Base-by-base conservation (phyloP, 768 basidiomycete genomes). In the Lentinula sp. region DNA sequence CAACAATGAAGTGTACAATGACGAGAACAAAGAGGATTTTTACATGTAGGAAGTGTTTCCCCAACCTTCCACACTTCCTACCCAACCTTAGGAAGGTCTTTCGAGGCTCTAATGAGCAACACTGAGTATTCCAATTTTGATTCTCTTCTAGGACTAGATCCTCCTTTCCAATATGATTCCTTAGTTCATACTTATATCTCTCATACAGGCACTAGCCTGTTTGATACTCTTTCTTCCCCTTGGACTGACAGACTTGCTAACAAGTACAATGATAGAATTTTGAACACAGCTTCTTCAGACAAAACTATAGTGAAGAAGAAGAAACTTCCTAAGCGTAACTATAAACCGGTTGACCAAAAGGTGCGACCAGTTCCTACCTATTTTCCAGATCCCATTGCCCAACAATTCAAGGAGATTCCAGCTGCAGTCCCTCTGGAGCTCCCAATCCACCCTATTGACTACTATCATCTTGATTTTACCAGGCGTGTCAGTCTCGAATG, bases 51-150 rank as follows among this genome's bases (percentile, higher is more conserved):
- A 32, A 39, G 18, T 21, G 23, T 1, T 0, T 0, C n/a, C 5
- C 7, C 2, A 40, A 57, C 40, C 40, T 43, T 56, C 54, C 51
- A 9, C 54, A 57, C 39, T 34, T 7, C 23, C 45, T 46, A 49
- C n/a, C 21, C 48, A 9, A n/a, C n/a, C 1, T 11, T 49, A 64
- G 60, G 57, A 55, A 65, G 64, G 57, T 65, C 62, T 1, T 31
- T 65, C 3, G 65, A 65, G 57, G 62, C 60, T 1, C 21, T 65
- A 0, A 59, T 58, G 57, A 45, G 57, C 2, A 58, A 49, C 57
- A 31, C 7, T 31, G 57, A 46, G 57, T 58, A 11, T 48, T 58
- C 57, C 6, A 7, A 58, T n/a, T 48, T 46, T 34, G 45, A 58
- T 48, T 48, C 57, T 46, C 18, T 58, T 31, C 28, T 48, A 11